A percentile compares a stretch with the other conserved stretches of the same genome.
Evolutionary conservation across 2,329 filamentous ascomycete genomes (phyloP).

Genomic region (Tricladium varicosporioides): DNA sequence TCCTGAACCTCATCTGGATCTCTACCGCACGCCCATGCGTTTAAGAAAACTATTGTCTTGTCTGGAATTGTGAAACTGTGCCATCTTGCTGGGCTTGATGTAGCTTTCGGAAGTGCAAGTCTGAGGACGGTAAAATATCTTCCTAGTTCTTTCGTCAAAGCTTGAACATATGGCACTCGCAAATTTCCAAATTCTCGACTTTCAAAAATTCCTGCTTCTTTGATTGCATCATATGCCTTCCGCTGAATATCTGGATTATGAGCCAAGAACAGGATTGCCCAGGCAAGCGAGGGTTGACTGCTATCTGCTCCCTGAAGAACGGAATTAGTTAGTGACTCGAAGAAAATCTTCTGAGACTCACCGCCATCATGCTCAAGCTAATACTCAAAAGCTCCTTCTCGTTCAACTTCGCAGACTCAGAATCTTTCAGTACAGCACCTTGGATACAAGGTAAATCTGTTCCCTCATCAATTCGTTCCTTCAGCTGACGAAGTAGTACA

Average conservation of each 20-base stretch:
- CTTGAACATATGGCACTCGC: slow-evolving; percentile 63
- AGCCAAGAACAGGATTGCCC: slow-evolving; percentile 19
- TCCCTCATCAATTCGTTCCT: slow-evolving; percentile 56
- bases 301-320: slow-evolving; percentile 4
- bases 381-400: slow-evolving; percentile 61
- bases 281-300: slow-evolving; percentile 17
- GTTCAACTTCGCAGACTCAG: slow-evolving; percentile 59
- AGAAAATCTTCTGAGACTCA: slow-evolving; percentile 44
- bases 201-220: slow-evolving; percentile 49
- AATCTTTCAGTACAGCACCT: slow-evolving; percentile 52
- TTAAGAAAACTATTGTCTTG: slow-evolving; percentile 50
- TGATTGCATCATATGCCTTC: slow-evolving; percentile 56
- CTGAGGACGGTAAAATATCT: slow-evolving; percentile 65
- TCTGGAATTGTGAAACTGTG: slow-evolving; percentile 54
- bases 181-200: slow-evolving; percentile 60
- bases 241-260: slow-evolving; percentile 53
- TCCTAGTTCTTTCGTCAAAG: slow-evolving; percentile 61
- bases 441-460: slow-evolving; percentile 62
- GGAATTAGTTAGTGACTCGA: neutral
- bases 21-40: slow-evolving; percentile 31
- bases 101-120: slow-evolving; percentile 60
- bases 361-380: slow-evolving; percentile 64
- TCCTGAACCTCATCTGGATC: slow-evolving; percentile 63
- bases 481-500: slow-evolving; percentile 54
- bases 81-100: slow-evolving; percentile 57